Conservation (phyloP, 1,284 basidiomycete species). For the Erythrobasidium hasegawianum region DNA sequence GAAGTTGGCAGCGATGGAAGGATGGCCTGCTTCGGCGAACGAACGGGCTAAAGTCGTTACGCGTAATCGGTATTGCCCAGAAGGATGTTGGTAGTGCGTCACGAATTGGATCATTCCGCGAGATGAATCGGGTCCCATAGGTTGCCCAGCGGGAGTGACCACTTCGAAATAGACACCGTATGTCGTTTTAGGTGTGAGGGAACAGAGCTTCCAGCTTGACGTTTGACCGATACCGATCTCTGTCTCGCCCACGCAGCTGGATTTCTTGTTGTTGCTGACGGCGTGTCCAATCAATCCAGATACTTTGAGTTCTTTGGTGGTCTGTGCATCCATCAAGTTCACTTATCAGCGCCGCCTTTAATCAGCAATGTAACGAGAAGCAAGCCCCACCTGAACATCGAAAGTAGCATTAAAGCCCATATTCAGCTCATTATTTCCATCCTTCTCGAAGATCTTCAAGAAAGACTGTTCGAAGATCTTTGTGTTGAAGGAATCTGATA, state of each 20-base stretch:
- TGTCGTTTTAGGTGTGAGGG: constrained; percentile 80
- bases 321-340: constrained; percentile 56
- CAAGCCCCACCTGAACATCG: constrained; percentile 74
- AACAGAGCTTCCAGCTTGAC: constrained; percentile 98
- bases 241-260: constrained; percentile 93
- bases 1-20: constrained; percentile 86
- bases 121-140: constrained; percentile 64
- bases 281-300: constrained; percentile 97
- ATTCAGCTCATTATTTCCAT: constrained; percentile 83
- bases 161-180: constrained; percentile 97
- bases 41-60: constrained; percentile 96
- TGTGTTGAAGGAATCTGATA: constrained; percentile 96
- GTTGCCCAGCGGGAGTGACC: constrained; percentile 95
- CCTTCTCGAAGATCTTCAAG: constrained; percentile 88
- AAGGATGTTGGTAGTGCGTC: constrained; percentile 96
- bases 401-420: constrained; percentile 99
- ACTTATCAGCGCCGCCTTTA: too few species aligned
- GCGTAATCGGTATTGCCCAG: constrained; percentile 86
- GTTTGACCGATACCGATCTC: constrained; percentile 99
- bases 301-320: constrained; percentile 97
- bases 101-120: constrained; percentile 97
- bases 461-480: constrained; percentile 99
- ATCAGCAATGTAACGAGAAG: too few species aligned
- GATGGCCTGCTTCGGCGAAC: constrained; percentile 94
- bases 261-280: constrained; percentile 95